Evolutionary conservation across 352 stramenopile species (phyloP).

Genomic region (Phytophthora megakarya): DNA sequence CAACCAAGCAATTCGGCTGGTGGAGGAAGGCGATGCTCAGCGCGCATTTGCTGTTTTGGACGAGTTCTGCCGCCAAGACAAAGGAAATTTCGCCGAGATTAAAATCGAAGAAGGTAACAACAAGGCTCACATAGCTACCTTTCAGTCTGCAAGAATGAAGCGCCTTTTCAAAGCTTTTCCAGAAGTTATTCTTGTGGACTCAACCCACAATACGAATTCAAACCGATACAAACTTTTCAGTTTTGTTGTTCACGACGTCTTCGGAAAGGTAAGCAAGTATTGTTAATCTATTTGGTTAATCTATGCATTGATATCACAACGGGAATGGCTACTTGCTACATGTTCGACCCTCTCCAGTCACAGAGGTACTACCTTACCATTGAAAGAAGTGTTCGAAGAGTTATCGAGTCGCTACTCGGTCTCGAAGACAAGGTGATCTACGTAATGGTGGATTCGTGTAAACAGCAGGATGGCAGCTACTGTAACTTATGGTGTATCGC

Average conservation of each 20-base stretch:
- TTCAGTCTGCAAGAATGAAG: neutral
- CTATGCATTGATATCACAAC: too few relatives aligned
- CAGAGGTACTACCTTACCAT: neutral
- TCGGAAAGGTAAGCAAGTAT: too few relatives aligned
- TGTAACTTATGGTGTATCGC: conserved; percentile 13
- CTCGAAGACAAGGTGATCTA: neutral
- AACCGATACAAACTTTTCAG: neutral
- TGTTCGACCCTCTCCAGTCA: conserved; percentile 1
- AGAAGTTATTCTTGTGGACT: neutral
- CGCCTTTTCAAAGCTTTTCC: neutral
- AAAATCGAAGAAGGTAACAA: neutral
- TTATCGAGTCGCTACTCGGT: neutral
- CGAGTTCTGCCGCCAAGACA: neutral
- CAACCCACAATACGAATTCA: neutral
- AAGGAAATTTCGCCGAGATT: neutral
- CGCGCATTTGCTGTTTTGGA: neutral
- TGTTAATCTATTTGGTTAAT: too few relatives aligned
- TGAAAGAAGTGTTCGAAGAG: neutral
- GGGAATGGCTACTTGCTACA: too few relatives aligned
- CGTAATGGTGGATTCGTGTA: conserved; percentile 1
- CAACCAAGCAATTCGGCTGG: too few relatives aligned
- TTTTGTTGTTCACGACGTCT: too few relatives aligned
- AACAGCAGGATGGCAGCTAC: conserved; percentile 10
- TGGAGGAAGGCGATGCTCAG: too few relatives aligned
- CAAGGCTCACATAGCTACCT: neutral